These are phyloP conservation scores for Mesotaenium endlicherianum DNA, from an alignment of 139 green algal genomes.

Conservation along the genomic window DNA sequence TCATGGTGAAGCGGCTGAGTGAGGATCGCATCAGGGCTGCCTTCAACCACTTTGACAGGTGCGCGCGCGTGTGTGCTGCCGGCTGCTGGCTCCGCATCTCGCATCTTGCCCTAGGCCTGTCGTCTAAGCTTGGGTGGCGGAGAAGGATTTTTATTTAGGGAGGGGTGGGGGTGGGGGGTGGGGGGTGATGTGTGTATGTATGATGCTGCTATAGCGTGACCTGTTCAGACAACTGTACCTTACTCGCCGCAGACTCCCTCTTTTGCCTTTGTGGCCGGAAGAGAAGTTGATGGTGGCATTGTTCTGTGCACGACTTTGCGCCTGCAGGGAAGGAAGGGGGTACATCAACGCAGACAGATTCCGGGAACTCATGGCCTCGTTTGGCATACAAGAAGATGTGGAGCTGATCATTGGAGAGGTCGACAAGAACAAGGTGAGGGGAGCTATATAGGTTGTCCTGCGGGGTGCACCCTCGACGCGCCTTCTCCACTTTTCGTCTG, in stretches of 20 bases:
- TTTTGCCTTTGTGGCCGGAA: not conserved
- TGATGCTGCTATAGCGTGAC: too few species aligned
- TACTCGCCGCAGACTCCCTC: not conserved
- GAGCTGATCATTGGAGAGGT: conserved; percentile 3
- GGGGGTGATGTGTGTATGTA: too few species aligned
- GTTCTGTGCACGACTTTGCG: not conserved
- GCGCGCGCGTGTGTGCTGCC: not conserved
- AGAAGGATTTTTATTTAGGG: too few species aligned
- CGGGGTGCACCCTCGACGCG: not conserved
- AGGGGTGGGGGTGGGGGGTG: too few species aligned
- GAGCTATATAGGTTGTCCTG: not conserved
- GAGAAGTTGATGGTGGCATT: not conserved
- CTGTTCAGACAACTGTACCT: too few species aligned
- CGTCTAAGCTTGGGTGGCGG: too few species aligned
- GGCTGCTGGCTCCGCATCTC: too few species aligned
- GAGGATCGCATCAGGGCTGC: conserved; percentile 8
- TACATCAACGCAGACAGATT: conserved; percentile 14
- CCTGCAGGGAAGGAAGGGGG: not conserved
- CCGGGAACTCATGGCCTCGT: not conserved
- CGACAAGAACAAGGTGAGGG: conserved; percentile 12
- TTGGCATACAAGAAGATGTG: not conserved
- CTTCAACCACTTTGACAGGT: conserved; percentile 45
- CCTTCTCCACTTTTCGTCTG: not conserved
- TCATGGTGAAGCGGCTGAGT: conserved; percentile 50
- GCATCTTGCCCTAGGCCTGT: too few species aligned